Evolutionary conservation across 805 yeast species (phyloP).

Genomic region (Blastobotrys muscicola): DNA sequence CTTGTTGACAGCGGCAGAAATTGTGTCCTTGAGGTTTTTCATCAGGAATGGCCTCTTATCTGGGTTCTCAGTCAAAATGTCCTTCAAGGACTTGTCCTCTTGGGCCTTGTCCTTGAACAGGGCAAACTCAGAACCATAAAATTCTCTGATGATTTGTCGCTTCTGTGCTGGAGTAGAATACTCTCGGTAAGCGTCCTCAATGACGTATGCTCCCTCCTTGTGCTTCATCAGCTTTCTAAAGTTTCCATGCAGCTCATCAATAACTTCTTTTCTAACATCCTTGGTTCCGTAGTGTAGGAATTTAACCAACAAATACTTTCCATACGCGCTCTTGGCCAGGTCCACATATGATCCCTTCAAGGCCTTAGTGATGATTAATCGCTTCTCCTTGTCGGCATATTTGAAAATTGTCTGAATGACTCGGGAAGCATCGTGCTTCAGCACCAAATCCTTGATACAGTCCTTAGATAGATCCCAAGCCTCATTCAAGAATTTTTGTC

Average conservation of each 20-base stretch:
- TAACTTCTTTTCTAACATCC: slow-evolving; percentile 61
- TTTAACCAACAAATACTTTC: slow-evolving; percentile 83
- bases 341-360: slow-evolving; percentile 70
- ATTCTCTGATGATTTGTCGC: slow-evolving; percentile 87
- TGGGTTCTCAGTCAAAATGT: slow-evolving; percentile 54
- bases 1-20: slow-evolving; percentile 83
- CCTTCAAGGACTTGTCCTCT: slow-evolving; percentile 49
- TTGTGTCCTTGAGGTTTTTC: slow-evolving; percentile 69
- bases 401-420: slow-evolving; percentile 90
- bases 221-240: slow-evolving; percentile 90
- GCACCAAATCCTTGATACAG: slow-evolving; percentile 69
- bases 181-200: slow-evolving; percentile 81
- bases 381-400: slow-evolving; percentile 69
- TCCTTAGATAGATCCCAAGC: slow-evolving; percentile 77
- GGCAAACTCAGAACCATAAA: slow-evolving; percentile 94
- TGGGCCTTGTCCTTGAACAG: slow-evolving; percentile 67
- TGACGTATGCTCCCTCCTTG: slow-evolving; percentile 96
- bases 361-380: slow-evolving; percentile 56
- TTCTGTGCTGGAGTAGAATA: slow-evolving; percentile 80
- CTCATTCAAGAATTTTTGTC: slow-evolving; percentile 72
- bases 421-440: slow-evolving; percentile 95
- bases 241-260: slow-evolving; percentile 83
- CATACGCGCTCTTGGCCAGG: slow-evolving; percentile 86
- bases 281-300: slow-evolving; percentile 86
- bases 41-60: slow-evolving; percentile 73